Evolutionary conservation across 148 eudicot genomes (phyloP).

Genomic region (Rhododendron williamsianum): DNA sequence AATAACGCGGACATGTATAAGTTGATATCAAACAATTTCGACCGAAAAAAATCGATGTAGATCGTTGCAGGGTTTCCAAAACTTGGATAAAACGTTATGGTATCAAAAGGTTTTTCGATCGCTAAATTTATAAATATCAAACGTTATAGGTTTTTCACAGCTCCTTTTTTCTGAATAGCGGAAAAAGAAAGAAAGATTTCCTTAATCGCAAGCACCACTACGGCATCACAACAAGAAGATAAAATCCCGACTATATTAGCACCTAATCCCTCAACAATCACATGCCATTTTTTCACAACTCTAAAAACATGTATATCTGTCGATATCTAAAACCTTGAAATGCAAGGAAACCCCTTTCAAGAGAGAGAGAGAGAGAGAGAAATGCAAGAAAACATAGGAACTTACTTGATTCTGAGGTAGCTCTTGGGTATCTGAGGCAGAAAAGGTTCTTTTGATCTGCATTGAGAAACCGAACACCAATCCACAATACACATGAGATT

Average conservation of each 20-base stretch:
- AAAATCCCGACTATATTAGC: neutral
- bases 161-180: neutral
- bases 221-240: neutral
- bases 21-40: neutral
- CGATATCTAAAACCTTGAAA: neutral
- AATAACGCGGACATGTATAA: neutral
- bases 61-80: neutral
- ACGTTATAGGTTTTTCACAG: neutral
- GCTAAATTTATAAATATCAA: neutral
- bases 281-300: neutral
- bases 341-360: neutral
- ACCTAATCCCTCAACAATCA: neutral
- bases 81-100: neutral
- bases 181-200: neutral
- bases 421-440: constrained; percentile 81
- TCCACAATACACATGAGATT: neutral
- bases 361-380: neutral
- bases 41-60: neutral
- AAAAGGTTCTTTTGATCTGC: constrained; percentile 63
- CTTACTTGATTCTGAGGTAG: constrained; percentile 78
- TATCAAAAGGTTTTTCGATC: neutral
- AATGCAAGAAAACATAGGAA: neutral
- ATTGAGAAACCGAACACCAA: constrained; percentile 11
- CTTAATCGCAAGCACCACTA: neutral
- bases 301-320: neutral